Conservation (phyloP, 768 basidiomycete species). For the Pleurotus sapidus region DNA sequence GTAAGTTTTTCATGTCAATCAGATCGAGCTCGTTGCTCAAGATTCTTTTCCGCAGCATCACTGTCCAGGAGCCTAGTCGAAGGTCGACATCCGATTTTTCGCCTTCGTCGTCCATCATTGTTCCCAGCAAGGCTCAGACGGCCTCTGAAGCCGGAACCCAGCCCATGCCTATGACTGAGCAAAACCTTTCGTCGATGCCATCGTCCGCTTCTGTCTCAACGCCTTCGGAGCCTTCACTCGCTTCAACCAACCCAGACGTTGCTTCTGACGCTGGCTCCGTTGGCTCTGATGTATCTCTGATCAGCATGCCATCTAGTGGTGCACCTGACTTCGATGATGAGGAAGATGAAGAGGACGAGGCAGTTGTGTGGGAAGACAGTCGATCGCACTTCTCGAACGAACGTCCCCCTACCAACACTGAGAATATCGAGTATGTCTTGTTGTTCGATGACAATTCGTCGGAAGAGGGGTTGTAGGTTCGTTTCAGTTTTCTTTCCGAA, state of each 20-base stretch:
- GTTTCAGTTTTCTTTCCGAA: background rate
- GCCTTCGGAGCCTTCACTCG: background rate
- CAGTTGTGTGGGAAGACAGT: slow-evolving; percentile 55
- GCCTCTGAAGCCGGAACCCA: slow-evolving; percentile 21
- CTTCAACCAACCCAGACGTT: slow-evolving; percentile 4
- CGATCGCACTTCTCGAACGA: slow-evolving; percentile 33
- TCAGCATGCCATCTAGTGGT: slow-evolving; percentile 55
- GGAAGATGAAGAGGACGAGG: slow-evolving; percentile 49
- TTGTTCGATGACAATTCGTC: slow-evolving; percentile 66
- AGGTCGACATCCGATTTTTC: slow-evolving; percentile 41
- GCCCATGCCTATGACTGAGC: background rate
- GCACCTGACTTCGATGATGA: background rate
- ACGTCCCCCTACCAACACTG: slow-evolving; percentile 18
- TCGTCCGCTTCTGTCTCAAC: background rate
- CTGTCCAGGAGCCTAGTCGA: slow-evolving; percentile 51
- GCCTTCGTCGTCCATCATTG: slow-evolving; percentile 64
- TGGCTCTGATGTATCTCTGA: slow-evolving; percentile 16
- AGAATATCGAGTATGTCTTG: slow-evolving; percentile 61
- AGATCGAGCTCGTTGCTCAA: no score
- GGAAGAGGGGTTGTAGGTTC: slow-evolving; percentile 37
- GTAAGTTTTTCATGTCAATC: slow-evolving; percentile 37
- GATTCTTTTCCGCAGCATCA: slow-evolving; percentile 42
- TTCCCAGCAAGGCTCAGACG: slow-evolving; percentile 51
- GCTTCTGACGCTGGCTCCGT: slow-evolving; percentile 12
- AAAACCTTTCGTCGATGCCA: background rate